These are phyloP conservation scores for Zygoascus bituminiphila DNA, from an alignment of 805 yeast genomes.

Conservation along the genomic window DNA sequence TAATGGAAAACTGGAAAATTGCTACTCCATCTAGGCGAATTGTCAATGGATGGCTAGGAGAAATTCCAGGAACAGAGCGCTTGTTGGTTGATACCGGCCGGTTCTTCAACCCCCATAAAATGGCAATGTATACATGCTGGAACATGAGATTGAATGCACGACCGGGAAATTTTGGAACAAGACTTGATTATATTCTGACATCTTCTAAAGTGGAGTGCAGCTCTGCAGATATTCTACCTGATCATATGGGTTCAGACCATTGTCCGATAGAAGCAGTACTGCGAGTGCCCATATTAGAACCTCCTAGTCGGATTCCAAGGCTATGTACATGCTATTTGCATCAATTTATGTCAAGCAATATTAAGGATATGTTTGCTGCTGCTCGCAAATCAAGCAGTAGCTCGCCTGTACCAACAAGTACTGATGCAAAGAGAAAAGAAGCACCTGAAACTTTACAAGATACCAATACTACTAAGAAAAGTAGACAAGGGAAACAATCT, in stretches of 20 bases:
- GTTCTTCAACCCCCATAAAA: constrained; percentile 43
- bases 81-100: constrained; percentile 22
- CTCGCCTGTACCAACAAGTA: background rate
- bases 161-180: constrained; percentile 77
- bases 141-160: constrained; percentile 68
- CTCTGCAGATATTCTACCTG: constrained; percentile 52
- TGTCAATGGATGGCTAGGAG: constrained; percentile 39
- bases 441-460: background rate
- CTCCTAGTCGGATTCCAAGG: background rate
- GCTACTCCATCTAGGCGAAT: constrained; percentile 37
- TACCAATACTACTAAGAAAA: background rate
- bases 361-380: constrained; percentile 14
- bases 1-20: constrained; percentile 31
- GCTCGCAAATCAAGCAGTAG: background rate
- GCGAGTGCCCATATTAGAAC: constrained; percentile 8
- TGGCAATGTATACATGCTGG: constrained; percentile 86
- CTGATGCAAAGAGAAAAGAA: background rate
- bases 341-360: constrained; percentile 15
- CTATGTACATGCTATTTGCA: constrained; percentile 12
- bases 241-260: constrained; percentile 82
- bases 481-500: background rate
- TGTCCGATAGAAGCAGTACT: constrained; percentile 83
- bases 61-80: constrained; percentile 8
- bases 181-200: constrained; percentile 70
- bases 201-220: constrained; percentile 37